Evolutionary conservation across 2,329 filamentous ascomycete genomes (phyloP), one percentile per base, ranked within the genome.

Genomic region (Scytalidium sp.): DNA sequence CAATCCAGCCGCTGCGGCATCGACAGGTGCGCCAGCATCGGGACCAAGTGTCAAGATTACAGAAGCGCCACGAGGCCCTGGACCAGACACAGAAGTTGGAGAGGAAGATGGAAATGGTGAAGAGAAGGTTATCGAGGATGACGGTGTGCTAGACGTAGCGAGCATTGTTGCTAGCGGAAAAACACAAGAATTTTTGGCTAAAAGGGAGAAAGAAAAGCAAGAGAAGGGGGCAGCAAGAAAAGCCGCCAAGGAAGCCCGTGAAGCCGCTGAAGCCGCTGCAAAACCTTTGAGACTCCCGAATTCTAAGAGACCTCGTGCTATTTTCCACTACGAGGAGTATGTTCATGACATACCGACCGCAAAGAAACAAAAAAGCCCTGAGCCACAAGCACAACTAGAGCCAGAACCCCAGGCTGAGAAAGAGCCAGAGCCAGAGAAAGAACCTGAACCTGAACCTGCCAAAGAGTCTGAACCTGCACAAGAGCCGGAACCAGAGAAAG

Each of bases 91-190:
- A 3, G 61, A 64, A 11, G 52, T 57, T 23, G 54, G 57, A 49
- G 56, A 62, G 5, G 73, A 70, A 8, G 68, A 64, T 62, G 54
- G 22, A 7, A 65, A 64, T 25, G 73, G 68, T 7, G 72, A 73
- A 1, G 66, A 67, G n/a, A 74, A 73, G 50, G 66, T 65, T 8
- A 69, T 71, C 3, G 74, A 77, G 2, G 80, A 84, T 1, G 88
- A 93, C 50, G 89, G 89, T 20, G 87, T 92, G 8, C 74, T 94
- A 3, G 88, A 94, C 58, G 88, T 94, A 43, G 90, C 89, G n/a
- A 87, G 80, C 57, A 92, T 94, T 56, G 88, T 94, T 29, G 87
- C 87, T 1, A 87, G 84, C 58, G 89, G 89, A 25, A 88, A 90
- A 66, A 90, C 90, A 58, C 83, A 84, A 58, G 89, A 94, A 60